These are phyloP conservation scores for Globisporangium ultimum DNA, from an alignment of 352 stramenopile species.

Conservation along the genomic window DNA sequence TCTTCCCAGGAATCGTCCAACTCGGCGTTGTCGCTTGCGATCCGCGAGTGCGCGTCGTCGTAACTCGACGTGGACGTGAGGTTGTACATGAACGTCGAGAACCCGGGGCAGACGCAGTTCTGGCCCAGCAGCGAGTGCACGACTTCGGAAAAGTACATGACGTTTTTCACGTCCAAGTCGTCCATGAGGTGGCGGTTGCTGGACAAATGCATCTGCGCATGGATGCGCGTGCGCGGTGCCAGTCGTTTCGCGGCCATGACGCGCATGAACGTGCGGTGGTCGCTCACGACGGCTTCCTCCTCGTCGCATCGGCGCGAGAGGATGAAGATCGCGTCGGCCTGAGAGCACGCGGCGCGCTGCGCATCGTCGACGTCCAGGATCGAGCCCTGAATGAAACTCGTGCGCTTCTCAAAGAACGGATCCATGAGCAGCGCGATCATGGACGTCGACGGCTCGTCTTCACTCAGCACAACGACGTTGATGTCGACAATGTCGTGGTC, in stretches of 20 bases:
- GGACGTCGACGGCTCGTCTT: conserved; percentile 70
- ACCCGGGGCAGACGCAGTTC: conserved; percentile 83
- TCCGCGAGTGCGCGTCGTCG: conserved; percentile 19
- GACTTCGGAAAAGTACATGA: conserved; percentile 77
- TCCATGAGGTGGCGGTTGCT: conserved; percentile 74
- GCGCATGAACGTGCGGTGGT: conserved; percentile 80
- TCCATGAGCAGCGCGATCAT: conserved; percentile 78
- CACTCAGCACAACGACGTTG: conserved; percentile 72
- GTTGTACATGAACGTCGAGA: conserved; percentile 88
- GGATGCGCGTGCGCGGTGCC: conserved; percentile 46
- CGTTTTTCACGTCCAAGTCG: conserved; percentile 74
- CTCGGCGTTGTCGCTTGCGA: conserved; percentile 20
- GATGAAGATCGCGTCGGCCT: conserved; percentile 78
- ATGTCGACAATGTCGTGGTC: conserved; percentile 82
- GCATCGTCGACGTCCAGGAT: conserved; percentile 79
- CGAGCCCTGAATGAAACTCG: conserved; percentile 78
- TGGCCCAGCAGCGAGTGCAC: conserved; percentile 79
- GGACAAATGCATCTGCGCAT: conserved; percentile 76
- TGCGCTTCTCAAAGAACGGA: conserved; percentile 83
- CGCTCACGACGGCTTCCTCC: conserved; percentile 63
- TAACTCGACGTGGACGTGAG: conserved; percentile 80
- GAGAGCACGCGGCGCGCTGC: conserved; percentile 57
- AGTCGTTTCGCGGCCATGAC: conserved; percentile 72
- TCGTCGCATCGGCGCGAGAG: conserved; percentile 58
- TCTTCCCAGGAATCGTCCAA: conserved; percentile 52